Evolutionary conservation across 2,329 filamentous ascomycete species (phyloP).

Genomic region (Aspergillus sp.): DNA sequence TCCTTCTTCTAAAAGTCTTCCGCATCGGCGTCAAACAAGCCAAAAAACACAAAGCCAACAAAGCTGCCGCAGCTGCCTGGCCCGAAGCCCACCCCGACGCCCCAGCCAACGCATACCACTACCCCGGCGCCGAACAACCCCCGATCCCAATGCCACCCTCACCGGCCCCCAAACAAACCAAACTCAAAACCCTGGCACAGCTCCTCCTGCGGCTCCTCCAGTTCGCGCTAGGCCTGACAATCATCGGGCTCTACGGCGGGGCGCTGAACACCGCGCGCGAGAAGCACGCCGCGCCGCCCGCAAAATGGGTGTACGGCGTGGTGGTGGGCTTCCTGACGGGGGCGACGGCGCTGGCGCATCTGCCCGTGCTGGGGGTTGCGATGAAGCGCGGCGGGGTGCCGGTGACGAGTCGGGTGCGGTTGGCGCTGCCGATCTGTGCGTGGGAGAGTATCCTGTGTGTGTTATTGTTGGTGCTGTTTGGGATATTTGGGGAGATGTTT

Average conservation of each 20-base stretch:
- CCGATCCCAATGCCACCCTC: constrained; percentile 14
- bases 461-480: constrained; percentile 79
- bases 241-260: constrained; percentile 73
- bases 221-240: constrained; percentile 71
- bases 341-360: constrained; percentile 63
- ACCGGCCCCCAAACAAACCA: constrained; percentile 14
- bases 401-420: constrained; percentile 23
- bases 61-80: constrained; percentile 14
- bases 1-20: constrained; percentile 27
- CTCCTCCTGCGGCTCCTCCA: constrained; percentile 67
- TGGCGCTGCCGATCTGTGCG: constrained; percentile 49
- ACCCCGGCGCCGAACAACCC: constrained; percentile 11
- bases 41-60: constrained; percentile 30
- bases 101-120: constrained; percentile 16
- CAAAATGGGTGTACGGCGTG: constrained; percentile 77
- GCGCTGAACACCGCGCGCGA: constrained; percentile 54
- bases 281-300: constrained; percentile 53
- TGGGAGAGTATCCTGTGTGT: constrained; percentile 73
- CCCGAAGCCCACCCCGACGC: constrained; percentile 14
- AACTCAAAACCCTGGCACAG: constrained; percentile 18
- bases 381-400: constrained; percentile 24
- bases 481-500: constrained; percentile 78
- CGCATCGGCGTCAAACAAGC: constrained; percentile 26
- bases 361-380: constrained; percentile 56
- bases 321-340: constrained; percentile 66